A percentile compares a stretch with the other conserved stretches of the same genome.
phyloP scores from a whole-genome alignment of 208 protist species.

The Acanthamoeba culbertsoni region DNA sequence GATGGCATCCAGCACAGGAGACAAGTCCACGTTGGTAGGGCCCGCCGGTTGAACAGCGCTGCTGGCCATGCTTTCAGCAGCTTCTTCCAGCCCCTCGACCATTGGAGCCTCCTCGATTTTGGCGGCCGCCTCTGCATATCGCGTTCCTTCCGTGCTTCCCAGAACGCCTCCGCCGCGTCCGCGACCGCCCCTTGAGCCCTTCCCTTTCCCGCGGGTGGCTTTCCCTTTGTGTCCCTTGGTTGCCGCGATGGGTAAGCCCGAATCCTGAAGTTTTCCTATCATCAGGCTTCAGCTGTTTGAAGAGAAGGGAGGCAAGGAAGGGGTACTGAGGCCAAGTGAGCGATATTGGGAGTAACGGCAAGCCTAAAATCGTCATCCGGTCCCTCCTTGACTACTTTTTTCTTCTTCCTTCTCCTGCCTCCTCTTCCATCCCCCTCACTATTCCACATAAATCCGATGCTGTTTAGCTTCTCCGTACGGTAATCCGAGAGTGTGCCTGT shows the following conservation, averaged over 20 bases:
- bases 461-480: neutral
- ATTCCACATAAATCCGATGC: conserved; percentile 27
- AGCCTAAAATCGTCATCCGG: neutral
- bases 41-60: too few relatives aligned
- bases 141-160: neutral
- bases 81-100: too few relatives aligned
- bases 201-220: neutral
- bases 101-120: too few relatives aligned
- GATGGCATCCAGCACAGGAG: neutral
- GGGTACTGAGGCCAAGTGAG: too few relatives aligned
- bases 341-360: neutral
- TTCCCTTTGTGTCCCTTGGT: too few relatives aligned
- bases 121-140: too few relatives aligned
- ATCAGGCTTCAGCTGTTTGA: too few relatives aligned
- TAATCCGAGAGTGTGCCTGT: conserved; percentile 5
- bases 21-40: too few relatives aligned
- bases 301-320: too few relatives aligned
- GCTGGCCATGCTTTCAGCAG: too few relatives aligned
- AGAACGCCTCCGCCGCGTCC: neutral
- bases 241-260: too few relatives aligned
- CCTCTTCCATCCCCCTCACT: neutral
- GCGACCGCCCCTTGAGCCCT: neutral
- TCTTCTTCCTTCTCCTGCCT: neutral
- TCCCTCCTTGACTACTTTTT: neutral
- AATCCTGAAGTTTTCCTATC: too few relatives aligned